Base-by-base conservation (phyloP, 805 yeast genomes). In the Spathaspora girioi region DNA sequence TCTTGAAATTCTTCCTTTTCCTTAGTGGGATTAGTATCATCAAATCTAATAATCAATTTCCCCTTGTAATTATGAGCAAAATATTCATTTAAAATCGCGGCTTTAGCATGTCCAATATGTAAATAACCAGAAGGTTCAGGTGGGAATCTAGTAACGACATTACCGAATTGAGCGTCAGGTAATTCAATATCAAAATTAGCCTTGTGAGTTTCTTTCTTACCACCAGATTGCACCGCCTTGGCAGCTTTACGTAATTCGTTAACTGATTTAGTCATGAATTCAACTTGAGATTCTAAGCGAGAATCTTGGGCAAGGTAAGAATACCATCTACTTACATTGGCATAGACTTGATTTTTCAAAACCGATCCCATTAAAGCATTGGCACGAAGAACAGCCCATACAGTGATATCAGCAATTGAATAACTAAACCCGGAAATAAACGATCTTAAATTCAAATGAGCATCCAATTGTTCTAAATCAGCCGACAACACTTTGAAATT, bases 71-170 rank as follows among this genome's bases (percentile, higher is more conserved):
- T 87, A 62, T 89, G 86, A 46, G 99, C 99, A 76, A 94, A 93
- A 76, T 92, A 93, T 73, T 94, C 94, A 77, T 94, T 94, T 68
- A 94, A 81, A 53, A 94, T 79, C 50, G 99, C 99, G 55, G 99
- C 99, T 74, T 94, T 94, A 54, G 97, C 99, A 68, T 94, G 99
- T 60, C 99, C 99, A 73, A 94, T 94, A 74, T 94, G 99, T 73
- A 94, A 81, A 73, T 92, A 94, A 75, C 99, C 99, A 75, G 96
- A 89, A 54, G 99, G 99, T 77, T 94, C 99, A 58, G 99, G 99
- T 48, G 97, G 99, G 84, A 94, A 94, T 76, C 99, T 87, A 50
- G 99, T 96, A 50, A 96, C 98, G 52, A 94, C 99, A 72, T 92
- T 77, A 58, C 99, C 99, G 52, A 87, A 84, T 63, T 81, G 84